Evolutionary conservation across 108 stramenopile species (phyloP).

Genomic region (Cyclotella baltica): DNA sequence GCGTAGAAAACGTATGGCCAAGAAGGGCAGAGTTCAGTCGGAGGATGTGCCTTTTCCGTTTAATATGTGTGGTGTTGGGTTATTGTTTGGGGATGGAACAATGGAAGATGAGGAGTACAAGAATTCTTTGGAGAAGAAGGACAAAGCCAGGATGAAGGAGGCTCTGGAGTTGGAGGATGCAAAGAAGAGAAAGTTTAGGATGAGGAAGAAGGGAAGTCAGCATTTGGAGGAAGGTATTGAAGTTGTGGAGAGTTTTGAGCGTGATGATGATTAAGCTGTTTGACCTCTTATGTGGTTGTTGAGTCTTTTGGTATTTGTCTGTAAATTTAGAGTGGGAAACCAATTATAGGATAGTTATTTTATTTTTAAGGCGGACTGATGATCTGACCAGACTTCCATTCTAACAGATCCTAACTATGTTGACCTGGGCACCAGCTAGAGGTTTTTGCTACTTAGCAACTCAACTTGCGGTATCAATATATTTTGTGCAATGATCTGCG

Average conservation of each 20-base stretch:
- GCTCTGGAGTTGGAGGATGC: conserved; percentile 57
- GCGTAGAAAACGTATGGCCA: conserved; percentile 60
- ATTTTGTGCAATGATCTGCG: neutral
- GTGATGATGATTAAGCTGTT: conserved; percentile 3
- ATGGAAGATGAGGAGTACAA: conserved; percentile 61
- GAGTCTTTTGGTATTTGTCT: too few relatives aligned
- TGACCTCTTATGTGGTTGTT: too few relatives aligned
- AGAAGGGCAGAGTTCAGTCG: conserved; percentile 15
- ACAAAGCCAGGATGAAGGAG: conserved; percentile 54
- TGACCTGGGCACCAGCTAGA: too few relatives aligned
- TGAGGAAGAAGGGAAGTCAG: conserved; percentile 53
- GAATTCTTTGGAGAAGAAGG: conserved; percentile 52
- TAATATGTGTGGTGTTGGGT: conserved; percentile 65
- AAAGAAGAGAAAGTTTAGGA: conserved; percentile 55
- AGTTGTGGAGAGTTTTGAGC: conserved; percentile 53
- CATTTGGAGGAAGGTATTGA: conserved; percentile 61
- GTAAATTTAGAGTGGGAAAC: too few relatives aligned
- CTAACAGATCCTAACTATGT: too few relatives aligned
- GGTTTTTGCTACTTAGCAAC: too few relatives aligned
- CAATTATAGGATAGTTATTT: too few relatives aligned
- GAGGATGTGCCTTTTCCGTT: conserved; percentile 65
- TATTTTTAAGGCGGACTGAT: too few relatives aligned
- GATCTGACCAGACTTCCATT: too few relatives aligned
- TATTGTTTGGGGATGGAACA: conserved; percentile 71
- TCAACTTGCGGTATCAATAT: too few relatives aligned